Evolutionary conservation across 495 filamentous ascomycete species (phyloP).

Genomic region (Cercophora newfieldiana): DNA sequence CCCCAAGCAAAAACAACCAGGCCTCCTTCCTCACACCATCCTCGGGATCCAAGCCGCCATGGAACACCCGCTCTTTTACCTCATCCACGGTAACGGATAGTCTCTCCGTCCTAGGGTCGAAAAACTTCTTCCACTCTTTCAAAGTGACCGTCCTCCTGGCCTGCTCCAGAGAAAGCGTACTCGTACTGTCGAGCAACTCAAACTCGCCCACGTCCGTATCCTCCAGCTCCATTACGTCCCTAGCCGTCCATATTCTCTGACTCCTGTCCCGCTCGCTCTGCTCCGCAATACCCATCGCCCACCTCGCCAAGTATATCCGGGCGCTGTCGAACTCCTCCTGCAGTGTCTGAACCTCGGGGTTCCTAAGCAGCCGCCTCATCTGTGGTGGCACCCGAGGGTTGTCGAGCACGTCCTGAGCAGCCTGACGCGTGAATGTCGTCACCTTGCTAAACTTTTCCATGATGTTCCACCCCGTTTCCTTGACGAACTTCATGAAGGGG

Average conservation of each 20-base stretch:
- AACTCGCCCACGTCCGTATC: constrained; percentile 93
- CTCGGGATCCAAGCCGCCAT: constrained; percentile 85
- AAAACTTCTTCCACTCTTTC: constrained; percentile 85
- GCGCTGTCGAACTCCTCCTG: constrained; percentile 98
- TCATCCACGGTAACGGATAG: constrained; percentile 81
- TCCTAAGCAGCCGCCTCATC: constrained; percentile 78
- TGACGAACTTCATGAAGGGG: constrained; percentile 89
- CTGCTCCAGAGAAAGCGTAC: constrained; percentile 68
- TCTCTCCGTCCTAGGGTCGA: constrained; percentile 70
- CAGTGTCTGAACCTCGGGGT: constrained; percentile 91
- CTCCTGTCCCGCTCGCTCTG: constrained; percentile 85
- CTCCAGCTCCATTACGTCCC: constrained; percentile 90
- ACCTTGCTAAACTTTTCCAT: constrained; percentile 94
- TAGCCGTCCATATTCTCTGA: constrained; percentile 87
- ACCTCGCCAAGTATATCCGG: constrained; percentile 86
- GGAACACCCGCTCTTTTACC: constrained; percentile 94
- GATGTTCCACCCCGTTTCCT: constrained; percentile 94
- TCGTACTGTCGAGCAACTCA: constrained; percentile 85
- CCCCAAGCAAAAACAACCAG: constrained; percentile 90
- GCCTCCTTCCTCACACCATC: constrained; percentile 94
- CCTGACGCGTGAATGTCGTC: constrained; percentile 88
- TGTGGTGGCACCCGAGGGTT: constrained; percentile 87
- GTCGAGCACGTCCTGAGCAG: constrained; percentile 87
- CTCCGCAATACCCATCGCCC: constrained; percentile 98
- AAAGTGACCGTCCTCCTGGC: constrained; percentile 73